Evolutionary conservation across 106 monocot species (phyloP), one percentile per base, ranked within the genome.

Genomic region (Chionographis japonica): DNA sequence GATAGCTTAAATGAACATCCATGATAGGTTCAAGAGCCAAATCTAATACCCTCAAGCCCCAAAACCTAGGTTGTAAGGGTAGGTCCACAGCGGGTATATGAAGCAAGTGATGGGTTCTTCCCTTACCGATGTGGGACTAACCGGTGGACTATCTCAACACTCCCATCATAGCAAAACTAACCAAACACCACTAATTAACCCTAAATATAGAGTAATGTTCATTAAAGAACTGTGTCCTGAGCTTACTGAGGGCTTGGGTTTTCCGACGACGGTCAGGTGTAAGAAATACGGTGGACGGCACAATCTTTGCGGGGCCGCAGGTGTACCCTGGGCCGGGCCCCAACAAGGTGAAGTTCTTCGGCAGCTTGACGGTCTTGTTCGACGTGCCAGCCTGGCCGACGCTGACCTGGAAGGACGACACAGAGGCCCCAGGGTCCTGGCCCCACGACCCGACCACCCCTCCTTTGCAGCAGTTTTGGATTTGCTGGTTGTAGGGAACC

Each of bases 401-500:
- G 17, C 90, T 90, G 7, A 90, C 83, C 74, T 90, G 90, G 62
- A 86, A 85, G 49, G 83, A 15, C 0, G 85, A 80, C 16, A 86
- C 86, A 1, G 85, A 68, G 4, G 56, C 69, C 0, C 79, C 62
- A 0, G 90, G 90, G 37, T 86, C 83, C 66, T 86, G 85, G 41
- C 90, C 86, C 14, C 72, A 90, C 0, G 90, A 58, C 1, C 65
- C 55, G 5, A 90, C 14, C 1, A 90, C 78, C 2, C 90, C 90
- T 40, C 90, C 90, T 41, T 86, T 85, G 74, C 90, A 90, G 79
- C 90, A 90, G 57, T 90, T 90, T 3, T 85, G 85, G 7, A 86
- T 77, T 69, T 90, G 90, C 75, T 90, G 90, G 58, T 90, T 86
- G 74, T 86, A 90, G 4, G 86, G 90, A 12, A 90, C 86, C 5